Base-by-base conservation (phyloP, 352 stramenopile genomes). In the Phytophthora cryptogea region DNA sequence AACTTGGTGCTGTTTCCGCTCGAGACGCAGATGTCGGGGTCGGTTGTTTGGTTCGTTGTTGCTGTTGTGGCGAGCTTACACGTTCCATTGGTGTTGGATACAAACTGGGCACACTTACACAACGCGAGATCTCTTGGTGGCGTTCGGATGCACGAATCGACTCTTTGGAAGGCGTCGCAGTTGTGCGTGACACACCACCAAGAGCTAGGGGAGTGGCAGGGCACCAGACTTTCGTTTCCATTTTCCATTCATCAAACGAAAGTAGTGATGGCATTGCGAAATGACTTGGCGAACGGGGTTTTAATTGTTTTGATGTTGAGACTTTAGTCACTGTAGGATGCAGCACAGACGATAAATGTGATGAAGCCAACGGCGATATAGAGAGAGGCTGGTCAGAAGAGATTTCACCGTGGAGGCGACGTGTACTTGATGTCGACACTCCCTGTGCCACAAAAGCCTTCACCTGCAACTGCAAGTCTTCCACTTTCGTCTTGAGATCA, bases 201-300 rank as follows among this genome's bases (percentile, higher is more conserved):
- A 68, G 30, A 0, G 57, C 51, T 14, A 76, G 51, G 33, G 61
- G 60, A 5, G 41, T 51, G 14, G 46, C 41, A 26, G 60, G 61
- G 30, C 49, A 71, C 80, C 78, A 90, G 20, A 90, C 74, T 9
- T 72, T 72, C 4, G 76, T 90, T 17, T 59, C 56, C 2, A 49
- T 43, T 48, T 88, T 88, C 80, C 80, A 90, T 23, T 88, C 78
- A 7, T 90, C 76, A 49, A 90, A 88, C 35, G 54, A 77, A 14
- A 78, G 61, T 28, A 69, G 11, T 9, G 35, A 1, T 17, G 54
- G 61, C 28, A 78, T 60, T 5, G 39, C 37, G 8, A 64, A 54
- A n/a, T 23, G 45, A 7, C 14, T 41, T 28, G 37, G 4, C 9
- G 14, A 6, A 7, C 32, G 20, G 2, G 54, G 20, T 32, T 56